Percentiles rank a stretch among this genome's conserved stretches.
Evolutionary conservation across 2,329 filamentous ascomycete species (phyloP).

Genomic region (Fusarium sp.): DNA sequence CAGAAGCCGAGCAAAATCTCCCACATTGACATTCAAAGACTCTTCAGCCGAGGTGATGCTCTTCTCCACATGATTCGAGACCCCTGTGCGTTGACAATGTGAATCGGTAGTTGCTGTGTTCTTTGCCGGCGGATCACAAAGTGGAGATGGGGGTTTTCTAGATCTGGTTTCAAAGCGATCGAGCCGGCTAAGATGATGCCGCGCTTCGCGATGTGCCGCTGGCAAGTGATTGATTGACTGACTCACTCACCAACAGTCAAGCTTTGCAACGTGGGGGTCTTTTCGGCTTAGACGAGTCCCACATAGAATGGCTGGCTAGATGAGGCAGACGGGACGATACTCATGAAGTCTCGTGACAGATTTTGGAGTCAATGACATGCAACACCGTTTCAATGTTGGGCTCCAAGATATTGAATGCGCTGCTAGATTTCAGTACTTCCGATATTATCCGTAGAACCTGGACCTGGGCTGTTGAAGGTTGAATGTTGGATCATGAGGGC

Average conservation of each 20-base stretch:
- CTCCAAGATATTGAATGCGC: neutral
- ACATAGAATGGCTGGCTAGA: conserved; percentile 26
- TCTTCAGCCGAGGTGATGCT: conserved; percentile 21
- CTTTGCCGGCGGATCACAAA: conserved; percentile 28
- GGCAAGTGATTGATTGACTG: conserved; percentile 14
- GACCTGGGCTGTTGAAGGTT: neutral
- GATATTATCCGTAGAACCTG: neutral
- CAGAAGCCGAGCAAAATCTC: neutral
- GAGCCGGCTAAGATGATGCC: conserved; percentile 27
- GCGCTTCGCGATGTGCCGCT: conserved; percentile 33
- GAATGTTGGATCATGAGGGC: neutral
- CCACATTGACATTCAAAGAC: neutral
- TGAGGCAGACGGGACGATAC: conserved; percentile 21
- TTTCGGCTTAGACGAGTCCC: conserved; percentile 24
- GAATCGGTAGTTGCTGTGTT: conserved; percentile 17
- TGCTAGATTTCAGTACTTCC: neutral
- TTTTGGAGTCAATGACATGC: conserved; percentile 16
- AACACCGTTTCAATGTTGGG: neutral
- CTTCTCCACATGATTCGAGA: conserved; percentile 32
- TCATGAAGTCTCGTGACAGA: conserved; percentile 35
- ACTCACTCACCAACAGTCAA: conserved; percentile 38
- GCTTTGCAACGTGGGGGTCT: conserved; percentile 41
- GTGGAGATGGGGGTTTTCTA: conserved; percentile 20
- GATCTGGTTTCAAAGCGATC: conserved; percentile 35
- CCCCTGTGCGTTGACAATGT: conserved; percentile 37